Conservation (phyloP, 2,329 filamentous ascomycete species). For the Botrytis elliptica region DNA sequence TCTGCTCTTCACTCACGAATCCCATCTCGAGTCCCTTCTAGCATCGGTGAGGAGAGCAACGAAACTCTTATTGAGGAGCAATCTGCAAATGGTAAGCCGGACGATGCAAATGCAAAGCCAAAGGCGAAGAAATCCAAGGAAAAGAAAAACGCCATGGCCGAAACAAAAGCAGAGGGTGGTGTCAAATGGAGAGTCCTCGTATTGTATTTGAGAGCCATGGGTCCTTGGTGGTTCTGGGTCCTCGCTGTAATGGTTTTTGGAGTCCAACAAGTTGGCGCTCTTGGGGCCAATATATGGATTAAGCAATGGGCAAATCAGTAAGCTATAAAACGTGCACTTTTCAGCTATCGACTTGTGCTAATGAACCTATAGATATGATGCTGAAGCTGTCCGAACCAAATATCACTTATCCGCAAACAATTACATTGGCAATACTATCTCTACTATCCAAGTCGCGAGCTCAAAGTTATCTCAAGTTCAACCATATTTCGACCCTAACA, state of each 20-base stretch:
- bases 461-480: slow-evolving; percentile 35
- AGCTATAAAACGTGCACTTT: not conserved
- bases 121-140: slow-evolving; percentile 42
- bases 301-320: slow-evolving; percentile 94
- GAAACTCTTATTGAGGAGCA: slow-evolving; percentile 56
- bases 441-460: slow-evolving; percentile 31
- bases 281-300: slow-evolving; percentile 93
- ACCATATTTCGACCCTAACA: slow-evolving; percentile 38
- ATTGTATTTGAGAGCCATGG: slow-evolving; percentile 87
- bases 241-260: slow-evolving; percentile 72
- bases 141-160: slow-evolving; percentile 57
- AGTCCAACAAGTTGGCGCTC: slow-evolving; percentile 78
- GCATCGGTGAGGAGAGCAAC: slow-evolving; percentile 62
- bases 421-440: slow-evolving; percentile 36
- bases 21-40: slow-evolving; percentile 76
- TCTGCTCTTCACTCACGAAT: slow-evolving; percentile 71
- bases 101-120: slow-evolving; percentile 44
- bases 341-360: not conserved
- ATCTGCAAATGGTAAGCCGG: slow-evolving; percentile 44
- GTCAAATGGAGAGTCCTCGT: slow-evolving; percentile 85
- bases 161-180: slow-evolving; percentile 79
- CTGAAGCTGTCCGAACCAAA: slow-evolving; percentile 26
- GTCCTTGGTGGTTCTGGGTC: slow-evolving; percentile 94
- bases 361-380: slow-evolving; percentile 38
- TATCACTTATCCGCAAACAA: slow-evolving; percentile 28